Evolutionary conservation across 495 filamentous ascomycete genomes (phyloP).

Genomic region (Polyplosphaeria fusca): DNA sequence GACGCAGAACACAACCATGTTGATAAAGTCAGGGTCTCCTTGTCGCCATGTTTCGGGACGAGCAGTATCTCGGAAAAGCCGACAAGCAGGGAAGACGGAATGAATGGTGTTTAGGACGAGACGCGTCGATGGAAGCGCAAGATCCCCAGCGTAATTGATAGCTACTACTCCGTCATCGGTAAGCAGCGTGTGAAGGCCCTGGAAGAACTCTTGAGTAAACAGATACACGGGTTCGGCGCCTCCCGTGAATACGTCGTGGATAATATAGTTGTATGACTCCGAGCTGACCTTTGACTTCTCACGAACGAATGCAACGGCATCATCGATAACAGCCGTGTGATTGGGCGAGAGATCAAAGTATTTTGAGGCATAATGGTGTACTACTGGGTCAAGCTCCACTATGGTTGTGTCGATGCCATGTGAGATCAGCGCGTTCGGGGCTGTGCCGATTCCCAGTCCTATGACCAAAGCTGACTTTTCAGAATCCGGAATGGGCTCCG

Average conservation of each 20-base stretch:
- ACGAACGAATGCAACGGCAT: constrained; percentile 73
- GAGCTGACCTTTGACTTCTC: constrained; percentile 47
- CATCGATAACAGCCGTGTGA: constrained; percentile 75
- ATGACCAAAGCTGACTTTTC: constrained; percentile 80
- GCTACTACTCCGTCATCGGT: constrained; percentile 79
- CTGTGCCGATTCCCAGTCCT: constrained; percentile 88
- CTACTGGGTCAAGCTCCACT: constrained; percentile 88
- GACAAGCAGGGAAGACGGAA: constrained; percentile 72
- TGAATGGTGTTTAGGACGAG: constrained; percentile 71
- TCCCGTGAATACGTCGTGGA: constrained; percentile 98
- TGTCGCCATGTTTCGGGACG: constrained; percentile 38
- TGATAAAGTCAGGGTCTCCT: constrained; percentile 66
- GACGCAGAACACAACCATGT: constrained; percentile 81
- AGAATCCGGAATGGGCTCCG: constrained; percentile 49
- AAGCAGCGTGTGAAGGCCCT: constrained; percentile 63
- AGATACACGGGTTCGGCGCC: constrained; percentile 85
- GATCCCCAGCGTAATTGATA: constrained; percentile 96
- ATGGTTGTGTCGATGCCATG: constrained; percentile 90
- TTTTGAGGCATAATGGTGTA: constrained; percentile 73
- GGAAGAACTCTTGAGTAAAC: constrained; percentile 82
- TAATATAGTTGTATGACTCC: constrained; percentile 74
- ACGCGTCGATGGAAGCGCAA: constrained; percentile 58
- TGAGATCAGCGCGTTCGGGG: constrained; percentile 76
- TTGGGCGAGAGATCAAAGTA: constrained; percentile 79
- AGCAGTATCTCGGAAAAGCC: constrained; percentile 77